Evolutionary conservation across 805 yeast genomes (phyloP).

Genomic region (Saccharomycopsis guyanensis): DNA sequence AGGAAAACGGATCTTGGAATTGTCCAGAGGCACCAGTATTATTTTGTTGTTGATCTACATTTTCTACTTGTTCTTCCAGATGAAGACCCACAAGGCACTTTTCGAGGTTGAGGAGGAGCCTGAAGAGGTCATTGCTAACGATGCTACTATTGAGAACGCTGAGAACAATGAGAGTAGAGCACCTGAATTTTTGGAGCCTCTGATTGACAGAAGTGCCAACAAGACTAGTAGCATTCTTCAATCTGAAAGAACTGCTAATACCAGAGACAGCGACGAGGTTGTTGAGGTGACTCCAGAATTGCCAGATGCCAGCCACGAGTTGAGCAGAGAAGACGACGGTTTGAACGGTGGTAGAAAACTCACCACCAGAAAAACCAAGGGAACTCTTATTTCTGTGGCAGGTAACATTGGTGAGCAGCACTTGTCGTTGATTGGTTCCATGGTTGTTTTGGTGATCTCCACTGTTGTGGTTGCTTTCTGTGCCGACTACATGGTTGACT

Average conservation of each 20-base stretch:
- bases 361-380: slow-evolving; percentile 7
- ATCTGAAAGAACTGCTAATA: background rate
- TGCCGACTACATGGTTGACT: slow-evolving; percentile 90
- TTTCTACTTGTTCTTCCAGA: slow-evolving; percentile 79
- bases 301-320: background rate
- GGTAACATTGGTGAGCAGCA: slow-evolving; percentile 23
- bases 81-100: slow-evolving; percentile 72
- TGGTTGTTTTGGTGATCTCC: slow-evolving; percentile 42
- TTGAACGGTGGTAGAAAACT: background rate
- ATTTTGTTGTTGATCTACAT: slow-evolving; percentile 69
- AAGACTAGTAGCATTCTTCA: background rate
- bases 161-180: slow-evolving; percentile 30
- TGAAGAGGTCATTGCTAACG: slow-evolving; percentile 23
- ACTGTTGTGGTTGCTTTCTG: slow-evolving; percentile 80
- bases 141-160: slow-evolving; percentile 22
- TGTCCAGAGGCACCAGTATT: slow-evolving; percentile 82
- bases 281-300: background rate
- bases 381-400: slow-evolving; percentile 11
- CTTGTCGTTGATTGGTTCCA: slow-evolving; percentile 44
- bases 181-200: background rate
- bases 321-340: background rate
- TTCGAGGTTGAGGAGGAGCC: slow-evolving; percentile 49
- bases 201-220: slow-evolving; percentile 25
- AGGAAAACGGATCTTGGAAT: slow-evolving; percentile 46
- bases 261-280: background rate